These are phyloP conservation scores for Mycena indigotica DNA, from an alignment of 768 basidiomycete species.

Conservation along the genomic window DNA sequence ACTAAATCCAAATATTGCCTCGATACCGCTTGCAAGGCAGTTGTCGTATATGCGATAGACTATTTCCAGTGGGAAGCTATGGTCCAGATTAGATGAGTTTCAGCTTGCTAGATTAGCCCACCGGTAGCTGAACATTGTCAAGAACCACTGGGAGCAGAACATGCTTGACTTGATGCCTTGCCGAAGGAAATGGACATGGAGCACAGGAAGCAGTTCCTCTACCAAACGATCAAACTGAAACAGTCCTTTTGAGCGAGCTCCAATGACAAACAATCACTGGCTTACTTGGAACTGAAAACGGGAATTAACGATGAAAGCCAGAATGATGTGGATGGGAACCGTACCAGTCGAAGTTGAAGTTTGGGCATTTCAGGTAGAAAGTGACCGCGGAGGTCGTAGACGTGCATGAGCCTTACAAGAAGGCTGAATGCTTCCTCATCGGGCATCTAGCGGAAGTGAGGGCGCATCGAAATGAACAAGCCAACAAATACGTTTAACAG, in stretches of 20 bases:
- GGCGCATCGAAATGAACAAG: slow-evolving; percentile 25
- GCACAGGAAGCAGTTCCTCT: slow-evolving; percentile 89
- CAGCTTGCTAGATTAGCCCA: no score
- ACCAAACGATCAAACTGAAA: slow-evolving; percentile 87
- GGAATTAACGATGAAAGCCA: neutral
- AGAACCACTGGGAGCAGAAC: slow-evolving; percentile 99
- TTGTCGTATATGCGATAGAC: slow-evolving; percentile 98
- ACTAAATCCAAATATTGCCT: slow-evolving; percentile 95
- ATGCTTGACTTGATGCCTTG: slow-evolving; percentile 97
- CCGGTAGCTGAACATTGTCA: slow-evolving; percentile 97
- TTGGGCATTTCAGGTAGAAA: slow-evolving; percentile 99
- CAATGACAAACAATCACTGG: no score
- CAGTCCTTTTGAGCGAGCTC: no score
- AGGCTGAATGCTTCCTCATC: slow-evolving; percentile 99
- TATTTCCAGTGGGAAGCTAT: slow-evolving; percentile 88
- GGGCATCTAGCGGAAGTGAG: slow-evolving; percentile 74
- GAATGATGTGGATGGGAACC: slow-evolving; percentile 25
- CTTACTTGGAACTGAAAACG: slow-evolving; percentile 63
- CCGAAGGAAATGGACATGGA: slow-evolving; percentile 90
- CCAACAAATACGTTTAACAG: slow-evolving; percentile 75
- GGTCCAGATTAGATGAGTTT: slow-evolving; percentile 10
- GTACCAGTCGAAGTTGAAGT: slow-evolving; percentile 85
- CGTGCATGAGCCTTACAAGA: slow-evolving; percentile 91
- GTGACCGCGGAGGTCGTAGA: slow-evolving; percentile 94
- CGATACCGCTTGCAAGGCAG: slow-evolving; percentile 94